These are phyloP conservation scores for Hymenotorrendiella dingleyae DNA, from an alignment of 2,329 filamentous ascomycete species.

Conservation along the genomic window DNA sequence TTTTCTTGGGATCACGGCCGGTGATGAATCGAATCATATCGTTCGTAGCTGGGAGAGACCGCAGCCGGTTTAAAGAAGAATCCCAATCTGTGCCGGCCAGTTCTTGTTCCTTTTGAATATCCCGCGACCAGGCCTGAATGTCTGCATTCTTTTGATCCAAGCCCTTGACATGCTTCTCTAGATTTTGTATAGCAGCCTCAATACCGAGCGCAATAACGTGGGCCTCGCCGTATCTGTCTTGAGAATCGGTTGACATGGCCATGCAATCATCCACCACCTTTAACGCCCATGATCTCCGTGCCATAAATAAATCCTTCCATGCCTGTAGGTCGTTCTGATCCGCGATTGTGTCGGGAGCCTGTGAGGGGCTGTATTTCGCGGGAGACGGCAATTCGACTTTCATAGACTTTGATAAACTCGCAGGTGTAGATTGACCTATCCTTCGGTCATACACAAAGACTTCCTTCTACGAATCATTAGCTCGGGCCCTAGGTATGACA, in stretches of 20 bases:
- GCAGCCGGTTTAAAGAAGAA: slow-evolving; percentile 58
- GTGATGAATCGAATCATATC: slow-evolving; percentile 65
- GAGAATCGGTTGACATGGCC: slow-evolving; percentile 54
- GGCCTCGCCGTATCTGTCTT: slow-evolving; percentile 65
- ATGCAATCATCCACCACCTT: slow-evolving; percentile 63
- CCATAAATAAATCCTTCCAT: slow-evolving; percentile 84
- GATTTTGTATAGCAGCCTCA: slow-evolving; percentile 79
- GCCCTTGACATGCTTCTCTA: slow-evolving; percentile 66
- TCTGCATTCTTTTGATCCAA: slow-evolving; percentile 68
- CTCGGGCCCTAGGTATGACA: no score
- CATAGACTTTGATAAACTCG: slow-evolving; percentile 38
- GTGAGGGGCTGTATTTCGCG: slow-evolving; percentile 51
- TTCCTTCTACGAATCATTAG: slow-evolving; percentile 56
- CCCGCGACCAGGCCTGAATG: slow-evolving; percentile 63
- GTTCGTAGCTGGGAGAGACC: slow-evolving; percentile 56
- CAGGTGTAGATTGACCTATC: slow-evolving; percentile 54
- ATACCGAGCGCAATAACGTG: slow-evolving; percentile 73
- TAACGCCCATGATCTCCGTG: slow-evolving; percentile 73
- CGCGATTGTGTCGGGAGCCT: slow-evolving; percentile 75
- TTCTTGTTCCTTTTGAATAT: slow-evolving; percentile 62
- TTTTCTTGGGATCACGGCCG: slow-evolving; percentile 38
- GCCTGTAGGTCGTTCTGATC: slow-evolving; percentile 74
- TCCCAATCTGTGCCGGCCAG: slow-evolving; percentile 62
- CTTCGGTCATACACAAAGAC: slow-evolving; percentile 89
- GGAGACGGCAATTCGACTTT: slow-evolving; percentile 46